phyloP scores from a whole-genome alignment of 108 stramenopile genomes.

The Fistulifera solaris region DNA sequence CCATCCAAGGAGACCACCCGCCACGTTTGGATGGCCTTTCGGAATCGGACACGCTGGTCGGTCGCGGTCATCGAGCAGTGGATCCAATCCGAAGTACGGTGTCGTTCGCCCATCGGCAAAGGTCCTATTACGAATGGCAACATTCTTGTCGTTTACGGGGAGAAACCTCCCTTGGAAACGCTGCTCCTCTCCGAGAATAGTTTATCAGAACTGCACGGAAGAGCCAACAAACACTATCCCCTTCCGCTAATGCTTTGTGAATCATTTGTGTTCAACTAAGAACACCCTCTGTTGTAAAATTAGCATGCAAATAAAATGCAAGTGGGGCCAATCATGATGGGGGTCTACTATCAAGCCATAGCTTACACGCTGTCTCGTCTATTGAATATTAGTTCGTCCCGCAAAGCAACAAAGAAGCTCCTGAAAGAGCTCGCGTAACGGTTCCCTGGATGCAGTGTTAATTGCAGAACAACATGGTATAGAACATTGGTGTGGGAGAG shows the following conservation, averaged over 20 bases:
- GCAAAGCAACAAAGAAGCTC: no score
- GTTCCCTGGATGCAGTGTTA: no score
- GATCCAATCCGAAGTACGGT: slow-evolving; percentile 12
- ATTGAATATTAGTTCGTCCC: no score
- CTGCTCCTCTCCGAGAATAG: slow-evolving; percentile 27
- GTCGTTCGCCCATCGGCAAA: slow-evolving; percentile 37
- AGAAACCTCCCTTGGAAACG: slow-evolving; percentile 26
- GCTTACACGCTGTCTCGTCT: no score
- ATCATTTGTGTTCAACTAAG: background rate
- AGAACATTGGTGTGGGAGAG: no score
- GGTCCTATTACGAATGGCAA: slow-evolving; percentile 56
- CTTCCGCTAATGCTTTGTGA: background rate
- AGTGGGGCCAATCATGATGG: no score
- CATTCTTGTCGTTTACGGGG: slow-evolving; percentile 57
- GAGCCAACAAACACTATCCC: background rate
- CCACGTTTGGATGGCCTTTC: slow-evolving; percentile 69
- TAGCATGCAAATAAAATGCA: no score
- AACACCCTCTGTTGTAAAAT: no score
- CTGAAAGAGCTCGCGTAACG: no score
- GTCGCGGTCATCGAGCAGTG: slow-evolving; percentile 51
- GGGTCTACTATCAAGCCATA: no score
- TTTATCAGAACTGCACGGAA: slow-evolving; percentile 20
- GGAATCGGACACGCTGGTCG: slow-evolving; percentile 19
- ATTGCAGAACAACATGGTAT: no score
- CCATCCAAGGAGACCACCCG: slow-evolving; percentile 44